Evolutionary conservation across 495 filamentous ascomycete species (phyloP).

Genomic region (Penicillium taxi): DNA sequence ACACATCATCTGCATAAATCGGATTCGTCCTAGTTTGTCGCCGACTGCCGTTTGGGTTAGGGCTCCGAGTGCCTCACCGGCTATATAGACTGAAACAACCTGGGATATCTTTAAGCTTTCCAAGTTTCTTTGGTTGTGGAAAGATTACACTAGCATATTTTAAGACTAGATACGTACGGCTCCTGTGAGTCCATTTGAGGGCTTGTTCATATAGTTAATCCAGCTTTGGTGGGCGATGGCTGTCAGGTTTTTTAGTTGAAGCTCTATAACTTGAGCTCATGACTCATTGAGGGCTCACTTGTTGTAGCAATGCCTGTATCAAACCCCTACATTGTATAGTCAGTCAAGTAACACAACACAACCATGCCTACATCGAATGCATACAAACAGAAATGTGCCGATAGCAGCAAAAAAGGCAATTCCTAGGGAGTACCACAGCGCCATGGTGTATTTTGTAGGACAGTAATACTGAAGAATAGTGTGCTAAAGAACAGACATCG

Average conservation of each 20-base stretch:
- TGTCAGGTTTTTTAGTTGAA: slow-evolving; percentile 15
- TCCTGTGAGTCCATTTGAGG: slow-evolving; percentile 47
- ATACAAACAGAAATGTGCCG: slow-evolving; percentile 50
- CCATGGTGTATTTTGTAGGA: slow-evolving; percentile 21
- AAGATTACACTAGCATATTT: background rate
- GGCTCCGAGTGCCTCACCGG: slow-evolving; percentile 49
- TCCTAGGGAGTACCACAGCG: slow-evolving; percentile 37
- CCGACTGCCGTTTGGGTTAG: slow-evolving; percentile 46
- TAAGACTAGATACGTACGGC: slow-evolving; percentile 31
- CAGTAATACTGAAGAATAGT: background rate
- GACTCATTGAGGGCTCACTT: slow-evolving; percentile 31
- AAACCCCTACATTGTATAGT: slow-evolving; percentile 37
- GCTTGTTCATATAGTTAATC: slow-evolving; percentile 51
- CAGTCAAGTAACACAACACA: background rate
- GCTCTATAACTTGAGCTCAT: background rate
- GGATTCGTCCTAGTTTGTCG: slow-evolving; percentile 49
- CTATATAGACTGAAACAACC: slow-evolving; percentile 54
- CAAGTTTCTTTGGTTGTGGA: no score
- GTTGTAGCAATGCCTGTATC: slow-evolving; percentile 54
- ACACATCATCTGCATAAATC: slow-evolving; percentile 53
- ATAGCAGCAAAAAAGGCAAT: slow-evolving; percentile 49
- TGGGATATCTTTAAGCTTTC: slow-evolving; percentile 13
- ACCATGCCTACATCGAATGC: slow-evolving; percentile 3
- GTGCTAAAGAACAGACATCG: background rate
- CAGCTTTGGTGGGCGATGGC: slow-evolving; percentile 54